These are phyloP conservation scores for Saccharum spontaneum DNA, from an alignment of 176 grass and related monocot genomes.

Conservation along the genomic window DNA sequence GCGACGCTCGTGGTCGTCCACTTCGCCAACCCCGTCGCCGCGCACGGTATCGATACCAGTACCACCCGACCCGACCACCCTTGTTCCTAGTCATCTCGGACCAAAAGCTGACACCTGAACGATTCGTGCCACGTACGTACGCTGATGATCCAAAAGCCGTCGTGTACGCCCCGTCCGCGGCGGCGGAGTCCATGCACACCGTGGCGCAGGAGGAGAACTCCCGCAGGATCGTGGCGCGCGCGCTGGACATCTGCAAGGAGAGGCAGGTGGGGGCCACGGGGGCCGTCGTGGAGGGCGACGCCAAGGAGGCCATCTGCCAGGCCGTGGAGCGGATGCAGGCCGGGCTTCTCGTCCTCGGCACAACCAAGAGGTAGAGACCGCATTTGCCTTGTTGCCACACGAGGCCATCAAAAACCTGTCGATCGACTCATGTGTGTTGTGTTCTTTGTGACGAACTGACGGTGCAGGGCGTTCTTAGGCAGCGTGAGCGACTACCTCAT, in stretches of 20 bases:
- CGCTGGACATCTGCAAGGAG: conserved; percentile 48
- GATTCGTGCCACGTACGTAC: no score
- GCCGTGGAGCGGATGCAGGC: conserved; percentile 55
- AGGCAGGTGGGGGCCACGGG: conserved; percentile 47
- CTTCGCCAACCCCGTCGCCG: conserved; percentile 69
- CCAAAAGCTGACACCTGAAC: neutral
- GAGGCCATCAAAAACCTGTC: neutral
- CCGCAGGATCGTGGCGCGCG: conserved; percentile 38
- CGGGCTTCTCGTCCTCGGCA: conserved; percentile 68
- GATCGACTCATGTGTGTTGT: neutral
- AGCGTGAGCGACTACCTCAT: conserved; percentile 80
- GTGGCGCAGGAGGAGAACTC: conserved; percentile 67
- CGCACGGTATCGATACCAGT: conserved; percentile 36
- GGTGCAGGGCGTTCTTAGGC: conserved; percentile 64
- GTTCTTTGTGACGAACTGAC: neutral
- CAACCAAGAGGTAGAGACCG: conserved; percentile 60
- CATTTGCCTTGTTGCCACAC: neutral
- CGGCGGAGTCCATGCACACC: conserved; percentile 44
- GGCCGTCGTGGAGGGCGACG: conserved; percentile 67
- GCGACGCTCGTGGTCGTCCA: conserved; percentile 56
- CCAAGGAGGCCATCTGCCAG: conserved; percentile 73
- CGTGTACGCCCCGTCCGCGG: conserved; percentile 42
- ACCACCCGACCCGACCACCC: neutral
- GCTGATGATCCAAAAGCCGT: neutral
- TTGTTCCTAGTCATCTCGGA: neutral